Base-by-base conservation (phyloP, 177 flowering plant species). In the Vitis hybrid region DNA sequence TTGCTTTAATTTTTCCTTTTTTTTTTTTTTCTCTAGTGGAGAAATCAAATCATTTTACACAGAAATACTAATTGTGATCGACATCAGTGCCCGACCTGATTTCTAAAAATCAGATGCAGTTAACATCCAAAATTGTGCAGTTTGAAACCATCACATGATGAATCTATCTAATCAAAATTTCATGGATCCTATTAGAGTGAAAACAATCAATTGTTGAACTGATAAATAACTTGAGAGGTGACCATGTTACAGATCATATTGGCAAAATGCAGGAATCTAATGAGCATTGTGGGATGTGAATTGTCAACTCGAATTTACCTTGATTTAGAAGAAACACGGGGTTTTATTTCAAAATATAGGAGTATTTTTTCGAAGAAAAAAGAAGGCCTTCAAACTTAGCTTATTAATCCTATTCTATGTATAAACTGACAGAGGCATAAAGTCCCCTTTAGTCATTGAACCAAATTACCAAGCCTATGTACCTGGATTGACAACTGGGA, bases 401-500 rank as follows among this genome's bases (percentile, higher is more conserved):
- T 39, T 39, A 39, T 5, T 39, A 39, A 39, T 39, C 48, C 48
- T 39, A 39, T 7, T 39, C 48, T 39, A 8, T 39, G 1, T 39
- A 39, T 39, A 39, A 39, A 39, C 48, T 39, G 48, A 39, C 9
- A 51, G 52, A 65, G 13, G 51, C 3, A 65, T 13, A 26, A 29
- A 13, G 11, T 49, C 1, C 0, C 57, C 16, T 14, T 6, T 55
- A 55, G 16, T 55, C 57, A 55, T 14, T 55, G 57, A 55, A 55
- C 3, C 45, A 55, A 55, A 15, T 10, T 53, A 39, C 26, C 50
- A 66, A 13, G 3, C 22, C 16, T 53, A 56, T 11, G 33, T 76
- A 83, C 92, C 88, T 88, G 69, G 72, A 88, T 88, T 48, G 92
- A 88, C 68, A 80, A 61, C 78, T 86, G 92, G 5, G 89, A 83